A percentile compares a stretch with the other conserved stretches of the same genome.
Conservation (phyloP, 2,329 filamentous ascomycete genomes). For the Phyllosticta citriasiana region DNA sequence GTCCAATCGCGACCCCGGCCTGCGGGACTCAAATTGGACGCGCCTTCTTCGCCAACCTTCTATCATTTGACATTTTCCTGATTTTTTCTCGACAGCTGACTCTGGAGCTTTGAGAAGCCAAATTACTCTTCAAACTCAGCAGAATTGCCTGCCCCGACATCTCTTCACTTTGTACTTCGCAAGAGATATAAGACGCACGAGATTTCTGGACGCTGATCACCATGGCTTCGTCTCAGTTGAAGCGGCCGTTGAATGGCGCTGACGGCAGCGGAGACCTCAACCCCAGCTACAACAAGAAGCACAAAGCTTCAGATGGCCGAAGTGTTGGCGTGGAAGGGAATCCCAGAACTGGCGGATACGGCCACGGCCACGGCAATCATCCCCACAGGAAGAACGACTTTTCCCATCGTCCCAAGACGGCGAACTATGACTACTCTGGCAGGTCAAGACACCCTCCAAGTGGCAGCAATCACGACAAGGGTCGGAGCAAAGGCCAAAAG, state of each 20-base stretch:
- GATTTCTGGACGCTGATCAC: not conserved
- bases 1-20: not conserved
- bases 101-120: too few relatives aligned
- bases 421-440: not conserved
- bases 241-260: not conserved
- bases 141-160: too few relatives aligned
- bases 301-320: not conserved
- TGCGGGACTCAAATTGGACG: not conserved
- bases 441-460: not conserved
- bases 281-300: not conserved
- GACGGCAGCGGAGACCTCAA: not conserved
- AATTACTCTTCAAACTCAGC: too few relatives aligned
- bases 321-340: not conserved
- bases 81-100: not conserved
- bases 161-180: not conserved
- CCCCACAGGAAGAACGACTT: not conserved
- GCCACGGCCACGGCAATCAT: not conserved
- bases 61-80: not conserved
- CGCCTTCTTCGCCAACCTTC: not conserved
- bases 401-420: not conserved
- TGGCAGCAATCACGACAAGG: not conserved
- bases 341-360: not conserved
- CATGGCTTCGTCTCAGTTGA: not conserved
- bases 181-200: not conserved
- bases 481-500: not conserved